Evolutionary conservation across 1,139 yeast species (phyloP).

Genomic region (Zygoascus sp.): DNA sequence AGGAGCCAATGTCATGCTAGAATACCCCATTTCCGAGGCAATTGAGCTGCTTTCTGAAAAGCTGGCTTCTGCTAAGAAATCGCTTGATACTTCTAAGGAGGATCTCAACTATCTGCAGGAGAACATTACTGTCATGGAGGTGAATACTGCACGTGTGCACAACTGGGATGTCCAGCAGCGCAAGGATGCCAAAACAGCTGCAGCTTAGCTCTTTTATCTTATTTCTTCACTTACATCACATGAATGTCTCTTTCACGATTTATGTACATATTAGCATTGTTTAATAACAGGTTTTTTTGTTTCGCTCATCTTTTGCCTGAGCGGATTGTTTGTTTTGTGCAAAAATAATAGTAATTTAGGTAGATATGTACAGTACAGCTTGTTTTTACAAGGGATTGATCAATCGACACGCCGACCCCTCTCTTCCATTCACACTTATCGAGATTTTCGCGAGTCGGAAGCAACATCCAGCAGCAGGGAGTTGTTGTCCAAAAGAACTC

Average conservation of each 20-base stretch:
- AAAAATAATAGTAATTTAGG: too few species aligned
- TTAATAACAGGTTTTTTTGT: too few species aligned
- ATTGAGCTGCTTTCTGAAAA: constrained; percentile 60
- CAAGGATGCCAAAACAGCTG: constrained; percentile 37
- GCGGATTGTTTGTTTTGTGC: not conserved
- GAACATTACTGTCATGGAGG: constrained; percentile 96
- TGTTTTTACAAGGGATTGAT: too few species aligned
- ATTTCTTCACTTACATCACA: not conserved
- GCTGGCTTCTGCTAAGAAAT: constrained; percentile 57
- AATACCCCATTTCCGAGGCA: constrained; percentile 88
- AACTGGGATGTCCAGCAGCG: constrained; percentile 95
- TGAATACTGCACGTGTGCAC: constrained; percentile 89
- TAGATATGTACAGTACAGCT: too few species aligned
- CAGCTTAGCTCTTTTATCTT: not conserved
- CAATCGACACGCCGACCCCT: too few species aligned
- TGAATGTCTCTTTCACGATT: not conserved
- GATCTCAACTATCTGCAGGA: constrained; percentile 87
- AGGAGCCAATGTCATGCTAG: constrained; percentile 98
- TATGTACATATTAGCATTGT: not conserved
- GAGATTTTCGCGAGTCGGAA: constrained; percentile 43
- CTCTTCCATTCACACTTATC: not conserved
- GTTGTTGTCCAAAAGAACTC: constrained; percentile 85
- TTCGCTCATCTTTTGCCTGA: too few species aligned
- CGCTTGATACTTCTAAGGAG: constrained; percentile 60
- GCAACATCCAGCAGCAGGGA: constrained; percentile 86